Evolutionary conservation across 2,329 filamentous ascomycete species (phyloP).

Genomic region (Aspergillus unguis): DNA sequence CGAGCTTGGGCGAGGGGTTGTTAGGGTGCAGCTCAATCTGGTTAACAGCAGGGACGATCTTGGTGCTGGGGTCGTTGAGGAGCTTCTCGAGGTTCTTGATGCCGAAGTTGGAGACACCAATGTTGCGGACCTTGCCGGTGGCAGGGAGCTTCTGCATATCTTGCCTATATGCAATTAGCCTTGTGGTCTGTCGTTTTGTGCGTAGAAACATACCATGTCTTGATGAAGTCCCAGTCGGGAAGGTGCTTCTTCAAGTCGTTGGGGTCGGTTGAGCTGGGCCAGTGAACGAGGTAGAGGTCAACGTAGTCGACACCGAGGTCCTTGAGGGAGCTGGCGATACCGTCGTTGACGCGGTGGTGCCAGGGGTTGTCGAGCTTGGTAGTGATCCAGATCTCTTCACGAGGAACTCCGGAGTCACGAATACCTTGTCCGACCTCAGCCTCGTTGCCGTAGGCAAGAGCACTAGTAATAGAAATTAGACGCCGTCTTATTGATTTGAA

Average conservation of each 20-base stretch:
- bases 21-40: slow-evolving; percentile 58
- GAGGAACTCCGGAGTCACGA: slow-evolving; percentile 62
- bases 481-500: background rate
- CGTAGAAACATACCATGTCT: slow-evolving; percentile 59
- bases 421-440: slow-evolving; percentile 65
- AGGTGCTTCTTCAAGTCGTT: slow-evolving; percentile 58
- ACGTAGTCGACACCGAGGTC: slow-evolving; percentile 65
- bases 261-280: slow-evolving; percentile 55
- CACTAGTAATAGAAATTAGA: slow-evolving; percentile 20
- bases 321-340: slow-evolving; percentile 61
- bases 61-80: slow-evolving; percentile 61
- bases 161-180: slow-evolving; percentile 55
- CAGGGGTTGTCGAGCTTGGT: slow-evolving; percentile 67
- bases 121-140: slow-evolving; percentile 67
- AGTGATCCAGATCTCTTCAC: slow-evolving; percentile 65
- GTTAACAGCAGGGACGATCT: slow-evolving; percentile 51
- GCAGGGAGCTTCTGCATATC: slow-evolving; percentile 45
- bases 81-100: slow-evolving; percentile 77
- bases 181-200: too few species aligned
- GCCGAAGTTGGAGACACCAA: slow-evolving; percentile 83
- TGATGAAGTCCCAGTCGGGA: slow-evolving; percentile 75
- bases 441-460: slow-evolving; percentile 60
- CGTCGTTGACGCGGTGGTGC: slow-evolving; percentile 60
- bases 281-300: slow-evolving; percentile 72
- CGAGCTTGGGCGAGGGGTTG: slow-evolving; percentile 65